Evolutionary conservation across 805 yeast species (phyloP), one percentile per base, ranked within the genome.

Genomic region (Kluyveromyces starmeri): DNA sequence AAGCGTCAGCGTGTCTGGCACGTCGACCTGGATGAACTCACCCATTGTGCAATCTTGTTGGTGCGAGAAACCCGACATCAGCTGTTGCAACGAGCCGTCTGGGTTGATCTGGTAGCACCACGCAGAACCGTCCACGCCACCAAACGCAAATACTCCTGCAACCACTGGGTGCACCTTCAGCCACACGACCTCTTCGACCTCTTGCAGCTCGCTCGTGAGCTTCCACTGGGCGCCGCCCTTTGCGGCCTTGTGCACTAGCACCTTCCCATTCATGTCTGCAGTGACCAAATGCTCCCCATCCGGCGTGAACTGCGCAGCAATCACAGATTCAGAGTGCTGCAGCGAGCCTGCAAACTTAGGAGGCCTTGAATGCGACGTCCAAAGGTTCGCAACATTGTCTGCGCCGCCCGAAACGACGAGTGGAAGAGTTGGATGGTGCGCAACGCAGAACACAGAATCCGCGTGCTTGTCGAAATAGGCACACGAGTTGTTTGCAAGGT

Each of bases 341-440:
- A 92, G 63, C 48, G 82, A 77, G 25, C 82, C 77, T 2, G 85
- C 88, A 38, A 82, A 67, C 42, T 78, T 74, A 8, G 96, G 84
- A 20, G 95, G 95, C 40, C 74, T 76, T 2, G 84, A 68, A 58
- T 85, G 94, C 2, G 94, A 79, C 4, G 96, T 85, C 97, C 97
- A 92, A 48, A 92, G 55, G 54, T 75, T 83, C 2, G 88, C 96
- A 17, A 74, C 66, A 56, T 89, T 78, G 58, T 92, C 99, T 39
- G 95, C 97, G 27, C 96, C 97, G 20, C 99, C 98, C 15, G 89
- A 71, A n/a, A 78, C 80, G 7, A 83, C 92, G 56, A 80, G 58
- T 12, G 96, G 96, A 40, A 86, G 66, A 5, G 68, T 68, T 25
- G 96, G 96, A 55, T 92, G 96, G 5, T 77, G 64, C 32, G 83